Evolutionary conservation across 2,329 filamentous ascomycete genomes (phyloP).

Genomic region (Fusarium sp.): DNA sequence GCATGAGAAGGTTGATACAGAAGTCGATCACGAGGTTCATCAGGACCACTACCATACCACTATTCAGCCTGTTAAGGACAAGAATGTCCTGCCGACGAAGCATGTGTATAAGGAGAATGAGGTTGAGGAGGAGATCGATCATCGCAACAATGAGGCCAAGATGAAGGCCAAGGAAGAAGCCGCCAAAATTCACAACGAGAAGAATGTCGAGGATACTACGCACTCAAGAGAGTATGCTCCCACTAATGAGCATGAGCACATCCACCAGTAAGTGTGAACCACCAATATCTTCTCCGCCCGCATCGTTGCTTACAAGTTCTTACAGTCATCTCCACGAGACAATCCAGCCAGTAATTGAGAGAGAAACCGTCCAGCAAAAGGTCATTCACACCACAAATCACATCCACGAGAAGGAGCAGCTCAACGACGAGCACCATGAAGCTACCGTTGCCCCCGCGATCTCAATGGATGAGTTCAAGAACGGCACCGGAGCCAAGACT

Average conservation of each 20-base stretch:
- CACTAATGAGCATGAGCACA: slow-evolving; percentile 20
- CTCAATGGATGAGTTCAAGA: slow-evolving; percentile 19
- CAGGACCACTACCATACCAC: slow-evolving; percentile 32
- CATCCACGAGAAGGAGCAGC: slow-evolving; percentile 25
- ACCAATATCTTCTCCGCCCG: rapidly evolving
- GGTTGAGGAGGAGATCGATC: slow-evolving; percentile 28
- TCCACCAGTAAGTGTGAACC: slow-evolving; percentile 14
- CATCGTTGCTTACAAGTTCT: not conserved
- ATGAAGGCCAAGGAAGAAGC: slow-evolving; percentile 27
- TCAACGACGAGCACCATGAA: slow-evolving; percentile 27
- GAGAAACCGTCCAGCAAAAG: slow-evolving; percentile 33
- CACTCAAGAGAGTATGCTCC: slow-evolving; percentile 20
- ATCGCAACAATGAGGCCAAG: slow-evolving; percentile 22
- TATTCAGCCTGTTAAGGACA: slow-evolving; percentile 32
- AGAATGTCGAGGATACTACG: slow-evolving; percentile 23
- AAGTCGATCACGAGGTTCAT: slow-evolving; percentile 28
- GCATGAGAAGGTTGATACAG: slow-evolving; percentile 29
- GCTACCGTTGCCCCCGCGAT: slow-evolving; percentile 19
- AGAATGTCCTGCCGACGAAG: slow-evolving; percentile 23
- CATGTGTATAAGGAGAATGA: slow-evolving; percentile 33
- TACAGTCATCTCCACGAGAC: slow-evolving; percentile 26
- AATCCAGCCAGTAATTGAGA: slow-evolving; percentile 34
- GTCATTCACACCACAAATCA: slow-evolving; percentile 27
- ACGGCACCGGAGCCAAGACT: not conserved
- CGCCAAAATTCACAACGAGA: slow-evolving; percentile 22